Percentiles rank a stretch among this genome's conserved stretches.
Evolutionary conservation across 2,329 filamentous ascomycete species (phyloP).

Genomic region (Alternaria sp.): DNA sequence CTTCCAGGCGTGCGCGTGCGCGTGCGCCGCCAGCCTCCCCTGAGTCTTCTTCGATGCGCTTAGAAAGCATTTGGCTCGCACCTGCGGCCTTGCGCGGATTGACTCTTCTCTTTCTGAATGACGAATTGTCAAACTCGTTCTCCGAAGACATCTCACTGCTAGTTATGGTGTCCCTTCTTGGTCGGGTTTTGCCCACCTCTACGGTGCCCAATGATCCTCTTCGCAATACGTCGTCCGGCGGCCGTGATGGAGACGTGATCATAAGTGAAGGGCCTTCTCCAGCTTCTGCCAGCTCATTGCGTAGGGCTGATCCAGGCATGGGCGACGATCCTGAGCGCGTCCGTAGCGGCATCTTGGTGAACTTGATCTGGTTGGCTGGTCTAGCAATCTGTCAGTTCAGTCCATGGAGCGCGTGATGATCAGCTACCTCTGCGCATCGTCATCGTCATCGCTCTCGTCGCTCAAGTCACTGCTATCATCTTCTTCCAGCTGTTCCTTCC

Average conservation of each 20-base stretch:
- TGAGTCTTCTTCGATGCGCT: constrained; percentile 60
- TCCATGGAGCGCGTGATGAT: background rate
- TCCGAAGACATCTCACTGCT: constrained; percentile 85
- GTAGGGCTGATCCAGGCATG: constrained; percentile 56
- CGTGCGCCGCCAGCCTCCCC: constrained; percentile 35
- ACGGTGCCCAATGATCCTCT: constrained; percentile 75
- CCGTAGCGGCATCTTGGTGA: constrained; percentile 92
- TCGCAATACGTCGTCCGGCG: constrained; percentile 43
- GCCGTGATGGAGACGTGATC: constrained; percentile 62
- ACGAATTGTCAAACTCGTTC: constrained; percentile 74
- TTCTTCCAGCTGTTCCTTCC: constrained; percentile 79
- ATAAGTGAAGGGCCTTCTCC: constrained; percentile 61
- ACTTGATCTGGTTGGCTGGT: constrained; percentile 89
- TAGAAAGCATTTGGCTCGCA: constrained; percentile 59
- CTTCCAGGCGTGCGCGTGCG: constrained; percentile 44
- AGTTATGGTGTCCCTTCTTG: constrained; percentile 76
- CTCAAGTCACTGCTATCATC: constrained; percentile 85
- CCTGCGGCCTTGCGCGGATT: constrained; percentile 65
- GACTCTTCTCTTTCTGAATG: constrained; percentile 69
- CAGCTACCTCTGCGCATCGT: constrained; percentile 56
- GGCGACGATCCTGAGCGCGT: constrained; percentile 88
- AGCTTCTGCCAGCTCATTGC: constrained; percentile 62
- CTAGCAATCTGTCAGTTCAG: constrained; percentile 41
- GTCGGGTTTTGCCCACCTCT: constrained; percentile 72
- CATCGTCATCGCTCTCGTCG: constrained; percentile 83